Conservation (phyloP, 495 filamentous ascomycete genomes). For the Aspergillus wentii region DNA sequence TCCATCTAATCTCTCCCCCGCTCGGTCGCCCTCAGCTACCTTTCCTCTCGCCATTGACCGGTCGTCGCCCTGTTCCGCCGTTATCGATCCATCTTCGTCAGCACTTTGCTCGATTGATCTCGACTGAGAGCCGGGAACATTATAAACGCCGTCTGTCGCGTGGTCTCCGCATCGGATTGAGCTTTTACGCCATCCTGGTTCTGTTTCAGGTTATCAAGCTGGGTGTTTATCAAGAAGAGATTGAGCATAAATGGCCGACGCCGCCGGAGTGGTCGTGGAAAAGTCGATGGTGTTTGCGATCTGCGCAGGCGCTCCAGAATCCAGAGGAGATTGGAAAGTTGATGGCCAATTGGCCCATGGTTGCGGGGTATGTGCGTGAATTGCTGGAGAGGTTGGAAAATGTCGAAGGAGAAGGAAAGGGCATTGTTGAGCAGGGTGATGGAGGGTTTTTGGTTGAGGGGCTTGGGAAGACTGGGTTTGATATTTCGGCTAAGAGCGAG, state of each 20-base stretch:
- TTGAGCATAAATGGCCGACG: conserved; percentile 69
- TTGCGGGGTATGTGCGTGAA: conserved; percentile 48
- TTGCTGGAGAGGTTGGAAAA: conserved; percentile 61
- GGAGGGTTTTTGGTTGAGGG: conserved; percentile 51
- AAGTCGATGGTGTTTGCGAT: conserved; percentile 55
- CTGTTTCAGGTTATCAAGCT: conserved; percentile 49
- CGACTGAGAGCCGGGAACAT: conserved; percentile 67
- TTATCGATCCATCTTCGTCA: conserved; percentile 41
- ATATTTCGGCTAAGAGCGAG: conserved; percentile 70
- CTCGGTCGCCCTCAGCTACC: conserved; percentile 69
- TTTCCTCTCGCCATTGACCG: conserved; percentile 59
- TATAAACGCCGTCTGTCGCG: conserved; percentile 59
- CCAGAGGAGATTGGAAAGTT: conserved; percentile 42
- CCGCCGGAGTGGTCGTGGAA: conserved; percentile 69
- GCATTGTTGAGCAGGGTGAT: conserved; percentile 51
- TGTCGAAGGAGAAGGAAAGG: conserved; percentile 59
- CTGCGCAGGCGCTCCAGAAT: conserved; percentile 52
- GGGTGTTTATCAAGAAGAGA: conserved; percentile 59
- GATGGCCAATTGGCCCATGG: conserved; percentile 60
- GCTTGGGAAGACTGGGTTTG: conserved; percentile 54
- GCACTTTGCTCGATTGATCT: conserved; percentile 63
- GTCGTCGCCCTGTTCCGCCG: conserved; percentile 26
- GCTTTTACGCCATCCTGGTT: conserved; percentile 49
- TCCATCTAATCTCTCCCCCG: conserved; percentile 42
- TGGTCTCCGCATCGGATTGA: conserved; percentile 52